These are phyloP conservation scores for Sarocladiaceae sp. DNA, from an alignment of 2,329 filamentous ascomycete genomes.

Conservation along the genomic window DNA sequence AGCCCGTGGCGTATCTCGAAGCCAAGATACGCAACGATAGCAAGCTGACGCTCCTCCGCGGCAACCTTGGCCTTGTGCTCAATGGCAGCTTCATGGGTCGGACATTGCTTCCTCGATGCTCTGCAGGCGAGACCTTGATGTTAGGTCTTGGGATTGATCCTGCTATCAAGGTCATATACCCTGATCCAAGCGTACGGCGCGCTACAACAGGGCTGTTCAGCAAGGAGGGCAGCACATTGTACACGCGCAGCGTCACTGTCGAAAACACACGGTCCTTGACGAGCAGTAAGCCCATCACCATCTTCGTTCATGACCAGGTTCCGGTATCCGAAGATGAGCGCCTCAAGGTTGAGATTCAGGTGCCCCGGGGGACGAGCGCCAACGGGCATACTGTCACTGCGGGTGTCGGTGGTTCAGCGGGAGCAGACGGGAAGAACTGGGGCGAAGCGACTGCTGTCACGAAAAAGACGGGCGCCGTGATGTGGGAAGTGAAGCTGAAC, in stretches of 20 bases:
- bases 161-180: conserved; percentile 47
- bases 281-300: conserved; percentile 19
- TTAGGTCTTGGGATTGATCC: conserved; percentile 54
- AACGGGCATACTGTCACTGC: not conserved
- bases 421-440: conserved; percentile 40
- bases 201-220: conserved; percentile 45
- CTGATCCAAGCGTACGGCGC: conserved; percentile 47
- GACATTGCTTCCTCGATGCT: conserved; percentile 45
- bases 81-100: conserved; percentile 58
- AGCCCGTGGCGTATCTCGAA: conserved; percentile 52
- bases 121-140: conserved; percentile 43
- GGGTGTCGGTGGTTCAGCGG: conserved; percentile 11
- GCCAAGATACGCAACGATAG: conserved; percentile 50
- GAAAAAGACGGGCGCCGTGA: conserved; percentile 51
- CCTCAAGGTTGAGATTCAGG: conserved; percentile 43
- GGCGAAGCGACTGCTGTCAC: conserved; percentile 47
- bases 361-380: conserved; percentile 39
- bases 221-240: conserved; percentile 46
- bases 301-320: conserved; percentile 52
- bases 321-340: conserved; percentile 55
- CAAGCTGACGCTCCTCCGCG: conserved; percentile 48
- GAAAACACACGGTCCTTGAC: conserved; percentile 40
- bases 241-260: conserved; percentile 41
- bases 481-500: conserved; percentile 53
- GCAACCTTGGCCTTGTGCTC: conserved; percentile 50